Evolutionary conservation across 768 basidiomycete genomes (phyloP), one percentile per base, ranked within the genome.

Genomic region (Agaricus subrufescens): DNA sequence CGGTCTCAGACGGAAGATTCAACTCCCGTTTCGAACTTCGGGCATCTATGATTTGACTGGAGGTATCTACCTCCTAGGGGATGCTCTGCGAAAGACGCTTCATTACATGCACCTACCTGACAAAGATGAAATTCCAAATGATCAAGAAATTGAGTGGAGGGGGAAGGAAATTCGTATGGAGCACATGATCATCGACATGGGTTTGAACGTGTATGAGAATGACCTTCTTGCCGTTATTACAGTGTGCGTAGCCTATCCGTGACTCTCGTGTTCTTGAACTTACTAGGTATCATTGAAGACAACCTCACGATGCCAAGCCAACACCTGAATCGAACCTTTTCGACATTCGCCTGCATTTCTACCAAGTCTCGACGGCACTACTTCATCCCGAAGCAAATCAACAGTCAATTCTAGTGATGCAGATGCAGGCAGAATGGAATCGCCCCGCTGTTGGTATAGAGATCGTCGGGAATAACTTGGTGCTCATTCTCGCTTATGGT

Each of bases 31-130:
- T 46, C 42, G 43, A 1, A 63, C 71, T 0, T 72, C 67, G 3
- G 73, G 74, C 5, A 74, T 79, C 30, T 78, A 77, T 49, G 76
- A 79, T 54, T 66, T 79, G 11, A 69, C 70, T 0, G 73, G 70
- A 0, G 75, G 76, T 1, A 62, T 73, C 1, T 79, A 75, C 60
- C 56, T 79, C 15, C 63, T 76, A 4, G 75, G 78, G 2, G 62
- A 73, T 39, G 11, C 23, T 5, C 60, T 58, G 3, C 60, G 65
- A 25, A 64, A 50, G 26, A 60, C 61, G 6, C 56, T 79, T 37
- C 66, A 72, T 19, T 76, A 71, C 44, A 54, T 71, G 40, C 56
- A 38, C 12, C 69, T 78, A 2, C 75, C 76, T 1, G 66, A 62
- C 0, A 58, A 44, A 25, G 56, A 56, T 34, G 34, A 34, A 2